phyloP scores from a whole-genome alignment of 169 alveolate species.

The Cryptosporidium tyzzeri region DNA sequence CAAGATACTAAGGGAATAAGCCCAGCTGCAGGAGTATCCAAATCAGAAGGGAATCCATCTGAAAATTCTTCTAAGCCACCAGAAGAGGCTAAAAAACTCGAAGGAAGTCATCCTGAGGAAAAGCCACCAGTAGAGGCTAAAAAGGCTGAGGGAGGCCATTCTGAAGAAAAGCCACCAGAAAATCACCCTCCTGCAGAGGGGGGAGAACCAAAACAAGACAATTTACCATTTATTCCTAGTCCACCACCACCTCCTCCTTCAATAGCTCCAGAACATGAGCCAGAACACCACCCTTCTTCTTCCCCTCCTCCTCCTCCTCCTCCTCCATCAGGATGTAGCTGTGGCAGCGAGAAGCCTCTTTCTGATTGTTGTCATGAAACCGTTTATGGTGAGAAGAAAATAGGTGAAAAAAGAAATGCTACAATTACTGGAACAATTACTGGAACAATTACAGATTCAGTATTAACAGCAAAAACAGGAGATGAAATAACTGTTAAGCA shows the following conservation, averaged over 20 bases:
- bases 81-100: background rate
- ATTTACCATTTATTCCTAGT: slow-evolving; percentile 16
- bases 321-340: slow-evolving; percentile 17
- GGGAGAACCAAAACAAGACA: background rate
- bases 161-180: background rate
- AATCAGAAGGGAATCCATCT: background rate
- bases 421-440: slow-evolving; percentile 53
- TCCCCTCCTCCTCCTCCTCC: slow-evolving; percentile 15
- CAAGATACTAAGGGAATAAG: slow-evolving; percentile 32
- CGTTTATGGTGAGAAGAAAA: slow-evolving; percentile 25
- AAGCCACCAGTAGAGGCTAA: background rate
- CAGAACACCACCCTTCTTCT: too few species aligned
- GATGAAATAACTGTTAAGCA: slow-evolving; percentile 42
- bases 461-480: slow-evolving; percentile 46
- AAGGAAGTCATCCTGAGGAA: background rate
- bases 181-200: background rate
- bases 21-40: slow-evolving; percentile 34
- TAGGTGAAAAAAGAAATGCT: slow-evolving; percentile 11
- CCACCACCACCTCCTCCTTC: background rate
- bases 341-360: slow-evolving; percentile 14
- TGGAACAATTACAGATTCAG: slow-evolving; percentile 56
- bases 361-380: slow-evolving; percentile 58
- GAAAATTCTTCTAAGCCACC: slow-evolving; percentile 3
- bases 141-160: background rate
- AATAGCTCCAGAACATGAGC: too few species aligned